Percentiles rank a stretch among this genome's conserved stretches.
phyloP scores from a whole-genome alignment of 345 rosid species.

The Eucalyptus erythrocorys region DNA sequence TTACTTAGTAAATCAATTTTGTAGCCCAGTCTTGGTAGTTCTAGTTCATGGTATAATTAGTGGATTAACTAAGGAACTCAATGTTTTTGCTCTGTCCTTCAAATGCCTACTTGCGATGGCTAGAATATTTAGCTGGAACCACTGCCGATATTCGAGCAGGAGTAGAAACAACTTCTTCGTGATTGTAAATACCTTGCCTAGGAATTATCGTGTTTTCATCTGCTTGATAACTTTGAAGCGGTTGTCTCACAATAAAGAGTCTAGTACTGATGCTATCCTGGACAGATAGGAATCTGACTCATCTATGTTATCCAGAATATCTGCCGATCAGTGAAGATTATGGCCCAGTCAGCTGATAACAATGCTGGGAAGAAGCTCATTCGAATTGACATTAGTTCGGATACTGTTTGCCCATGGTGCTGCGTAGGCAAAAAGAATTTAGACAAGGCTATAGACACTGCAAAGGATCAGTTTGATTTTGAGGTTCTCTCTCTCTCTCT shows the following conservation, averaged over 20 bases:
- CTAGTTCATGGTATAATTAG: neutral
- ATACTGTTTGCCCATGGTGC: conserved; percentile 88
- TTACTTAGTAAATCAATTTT: neutral
- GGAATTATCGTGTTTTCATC: neutral
- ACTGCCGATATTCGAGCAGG: neutral
- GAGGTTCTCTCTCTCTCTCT: conserved; percentile 25
- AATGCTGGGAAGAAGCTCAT: conserved; percentile 39
- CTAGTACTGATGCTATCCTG: neutral
- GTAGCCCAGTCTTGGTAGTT: neutral
- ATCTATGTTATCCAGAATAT: conserved; percentile 1
- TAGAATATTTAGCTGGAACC: neutral
- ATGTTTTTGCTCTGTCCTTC: neutral
- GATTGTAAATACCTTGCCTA: neutral
- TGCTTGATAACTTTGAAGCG: neutral
- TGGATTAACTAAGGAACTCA: neutral
- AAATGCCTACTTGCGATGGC: neutral
- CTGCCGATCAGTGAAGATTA: conserved; percentile 2
- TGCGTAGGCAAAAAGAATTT: conserved; percentile 71
- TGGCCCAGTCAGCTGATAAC: conserved; percentile 40
- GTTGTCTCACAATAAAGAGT: neutral
- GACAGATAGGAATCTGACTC: neutral
- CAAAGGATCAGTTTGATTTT: conserved; percentile 55
- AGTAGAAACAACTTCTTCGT: neutral
- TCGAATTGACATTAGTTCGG: conserved; percentile 63
- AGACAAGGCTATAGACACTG: conserved; percentile 63